phyloP scores from a whole-genome alignment of 2,329 filamentous ascomycete genomes.

The Didymella lethalis region DNA sequence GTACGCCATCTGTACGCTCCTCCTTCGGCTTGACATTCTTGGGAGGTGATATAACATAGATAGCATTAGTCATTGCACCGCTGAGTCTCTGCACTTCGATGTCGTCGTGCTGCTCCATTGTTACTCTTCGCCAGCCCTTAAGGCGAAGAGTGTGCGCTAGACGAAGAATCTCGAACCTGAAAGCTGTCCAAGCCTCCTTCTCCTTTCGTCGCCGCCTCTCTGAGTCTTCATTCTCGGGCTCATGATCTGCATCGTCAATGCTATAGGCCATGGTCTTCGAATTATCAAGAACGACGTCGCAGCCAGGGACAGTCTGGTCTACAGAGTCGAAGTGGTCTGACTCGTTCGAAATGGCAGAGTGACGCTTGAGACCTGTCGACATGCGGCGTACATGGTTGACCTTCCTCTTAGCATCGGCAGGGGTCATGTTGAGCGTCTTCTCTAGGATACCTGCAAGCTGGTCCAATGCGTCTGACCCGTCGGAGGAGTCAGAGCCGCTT shows the following conservation, averaged over 20 bases:
- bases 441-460: slow-evolving; percentile 81
- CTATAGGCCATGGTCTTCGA: slow-evolving; percentile 84
- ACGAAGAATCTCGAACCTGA: slow-evolving; percentile 91
- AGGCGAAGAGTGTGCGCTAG: slow-evolving; percentile 86
- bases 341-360: slow-evolving; percentile 73
- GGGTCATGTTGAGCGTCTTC: slow-evolving; percentile 63
- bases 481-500: slow-evolving; percentile 67
- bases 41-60: slow-evolving; percentile 91
- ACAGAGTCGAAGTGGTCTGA: slow-evolving; percentile 81
- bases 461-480: slow-evolving; percentile 76
- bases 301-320: slow-evolving; percentile 83
- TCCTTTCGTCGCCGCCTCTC: slow-evolving; percentile 67
- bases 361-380: slow-evolving; percentile 50
- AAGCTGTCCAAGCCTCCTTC: slow-evolving; percentile 78
- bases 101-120: slow-evolving; percentile 71
- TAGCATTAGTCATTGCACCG: slow-evolving; percentile 93
- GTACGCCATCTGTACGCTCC: slow-evolving; percentile 49
- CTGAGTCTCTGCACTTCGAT: slow-evolving; percentile 80
- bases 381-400: slow-evolving; percentile 37
- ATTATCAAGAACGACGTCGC: slow-evolving; percentile 87
- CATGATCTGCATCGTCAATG: slow-evolving; percentile 60
- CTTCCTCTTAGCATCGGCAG: slow-evolving; percentile 45
- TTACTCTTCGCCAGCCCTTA: slow-evolving; percentile 89
- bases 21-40: slow-evolving; percentile 60
- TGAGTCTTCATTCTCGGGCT: slow-evolving; percentile 58